These are phyloP conservation scores for Debaryomyces sp. DNA, from an alignment of 1,139 yeast genomes.

Conservation along the genomic window DNA sequence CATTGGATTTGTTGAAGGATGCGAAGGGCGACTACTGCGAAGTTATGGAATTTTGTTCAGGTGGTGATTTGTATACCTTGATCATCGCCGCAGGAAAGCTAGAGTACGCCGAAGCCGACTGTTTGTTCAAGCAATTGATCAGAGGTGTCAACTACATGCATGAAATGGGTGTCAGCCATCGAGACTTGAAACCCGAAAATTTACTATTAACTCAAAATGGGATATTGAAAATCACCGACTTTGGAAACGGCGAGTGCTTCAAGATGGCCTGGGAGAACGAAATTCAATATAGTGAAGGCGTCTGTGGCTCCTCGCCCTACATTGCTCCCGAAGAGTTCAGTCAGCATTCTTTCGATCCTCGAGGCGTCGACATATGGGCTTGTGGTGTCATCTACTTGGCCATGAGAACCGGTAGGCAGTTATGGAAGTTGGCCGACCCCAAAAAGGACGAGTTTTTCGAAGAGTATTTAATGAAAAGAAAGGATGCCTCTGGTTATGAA, in stretches of 20 bases:
- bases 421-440: conserved; percentile 83
- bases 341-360: conserved; percentile 77
- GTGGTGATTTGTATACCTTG: conserved; percentile 89
- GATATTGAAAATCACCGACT: conserved; percentile 84
- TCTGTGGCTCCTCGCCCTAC: conserved; percentile 89
- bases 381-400: conserved; percentile 98
- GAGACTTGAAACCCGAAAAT: conserved; percentile 95
- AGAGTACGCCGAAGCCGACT: conserved; percentile 88
- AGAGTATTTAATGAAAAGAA: conserved; percentile 73
- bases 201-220: conserved; percentile 80
- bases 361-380: conserved; percentile 95
- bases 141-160: conserved; percentile 96
- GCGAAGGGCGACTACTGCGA: conserved; percentile 93
- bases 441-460: conserved; percentile 79
- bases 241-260: conserved; percentile 95
- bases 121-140: conserved; percentile 89
- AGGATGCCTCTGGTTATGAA: conserved; percentile 82
- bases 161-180: conserved; percentile 94
- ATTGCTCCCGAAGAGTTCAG: conserved; percentile 95
- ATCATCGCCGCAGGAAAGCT: conserved; percentile 83
- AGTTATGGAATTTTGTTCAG: conserved; percentile 95
- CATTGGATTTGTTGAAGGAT: conserved; percentile 85
- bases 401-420: conserved; percentile 93
- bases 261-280: conserved; percentile 96
- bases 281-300: conserved; percentile 79